Evolutionary conservation across 805 yeast species (phyloP).

Genomic region (Candida tallmaniae): DNA sequence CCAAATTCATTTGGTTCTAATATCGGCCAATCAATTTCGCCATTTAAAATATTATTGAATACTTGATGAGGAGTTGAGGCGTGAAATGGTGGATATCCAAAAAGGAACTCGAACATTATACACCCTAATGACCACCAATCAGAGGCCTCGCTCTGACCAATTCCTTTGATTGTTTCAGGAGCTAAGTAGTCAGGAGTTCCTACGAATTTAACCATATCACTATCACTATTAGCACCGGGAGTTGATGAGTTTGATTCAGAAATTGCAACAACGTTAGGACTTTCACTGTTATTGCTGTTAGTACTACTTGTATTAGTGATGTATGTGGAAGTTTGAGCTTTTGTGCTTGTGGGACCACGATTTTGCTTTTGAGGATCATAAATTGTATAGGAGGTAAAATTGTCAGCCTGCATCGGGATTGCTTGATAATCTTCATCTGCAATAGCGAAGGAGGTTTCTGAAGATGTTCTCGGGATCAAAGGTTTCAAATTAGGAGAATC

Average conservation of each 20-base stretch:
- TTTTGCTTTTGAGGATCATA: slow-evolving; percentile 60
- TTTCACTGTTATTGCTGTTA: background rate
- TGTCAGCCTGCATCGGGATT: slow-evolving; percentile 17
- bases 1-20: slow-evolving; percentile 47
- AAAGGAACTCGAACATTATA: slow-evolving; percentile 83
- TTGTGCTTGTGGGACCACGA: too few species aligned
- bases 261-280: slow-evolving; percentile 8
- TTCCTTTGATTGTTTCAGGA: slow-evolving; percentile 89
- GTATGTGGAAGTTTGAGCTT: too few species aligned
- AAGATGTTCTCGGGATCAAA: slow-evolving; percentile 42
- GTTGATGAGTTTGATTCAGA: slow-evolving; percentile 11
- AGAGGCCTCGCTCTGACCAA: slow-evolving; percentile 76
- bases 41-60: slow-evolving; percentile 71
- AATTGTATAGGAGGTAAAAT: slow-evolving; percentile 48
- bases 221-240: slow-evolving; percentile 2
- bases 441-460: slow-evolving; percentile 55
- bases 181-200: slow-evolving; percentile 98
- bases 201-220: slow-evolving; percentile 62
- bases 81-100: slow-evolving; percentile 95
- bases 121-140: slow-evolving; percentile 99
- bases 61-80: slow-evolving; percentile 75
- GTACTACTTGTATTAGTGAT: slow-evolving; percentile 12
- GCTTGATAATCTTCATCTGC: slow-evolving; percentile 46
- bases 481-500: slow-evolving; percentile 51
- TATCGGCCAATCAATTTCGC: slow-evolving; percentile 82